Conservation (phyloP, 192 early-diverging fungal genomes). For the Coemansia aciculifera region DNA sequence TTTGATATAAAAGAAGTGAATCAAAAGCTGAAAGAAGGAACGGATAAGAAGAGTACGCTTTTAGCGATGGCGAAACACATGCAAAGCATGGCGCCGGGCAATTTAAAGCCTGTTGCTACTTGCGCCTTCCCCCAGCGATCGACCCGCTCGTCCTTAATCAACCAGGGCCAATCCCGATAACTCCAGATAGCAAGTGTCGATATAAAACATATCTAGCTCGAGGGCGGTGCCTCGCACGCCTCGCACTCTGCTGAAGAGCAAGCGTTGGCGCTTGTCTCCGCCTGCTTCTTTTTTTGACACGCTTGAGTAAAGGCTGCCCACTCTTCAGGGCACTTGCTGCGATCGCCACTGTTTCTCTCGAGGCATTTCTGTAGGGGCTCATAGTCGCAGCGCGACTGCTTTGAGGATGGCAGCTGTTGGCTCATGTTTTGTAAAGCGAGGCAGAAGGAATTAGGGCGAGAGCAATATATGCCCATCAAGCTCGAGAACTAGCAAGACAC, state of each 20-base stretch:
- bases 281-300: conserved; percentile 57
- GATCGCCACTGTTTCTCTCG: conserved; percentile 58
- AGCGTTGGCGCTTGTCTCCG: background rate
- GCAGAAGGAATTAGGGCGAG: background rate
- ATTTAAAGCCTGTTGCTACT: conserved; percentile 12
- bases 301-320: conserved; percentile 62
- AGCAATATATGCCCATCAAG: background rate
- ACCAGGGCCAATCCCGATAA: no score
- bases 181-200: no score
- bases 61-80: background rate
- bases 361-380: conserved; percentile 63
- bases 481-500: background rate
- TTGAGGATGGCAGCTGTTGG: background rate
- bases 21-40: background rate
- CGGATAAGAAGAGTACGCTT: background rate
- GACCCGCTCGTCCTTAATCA: background rate
- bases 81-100: background rate
- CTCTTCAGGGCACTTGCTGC: conserved; percentile 62
- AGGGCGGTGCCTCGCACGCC: conserved; percentile 20
- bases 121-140: background rate
- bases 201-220: background rate
- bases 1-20: no score
- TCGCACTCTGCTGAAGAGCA: conserved; percentile 14
- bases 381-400: conserved; percentile 53
- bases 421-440: background rate